Evolutionary conservation across 345 rosid species (phyloP), one percentile per base, ranked within the genome.

Genomic region (Erysimum cheiranthoides): DNA sequence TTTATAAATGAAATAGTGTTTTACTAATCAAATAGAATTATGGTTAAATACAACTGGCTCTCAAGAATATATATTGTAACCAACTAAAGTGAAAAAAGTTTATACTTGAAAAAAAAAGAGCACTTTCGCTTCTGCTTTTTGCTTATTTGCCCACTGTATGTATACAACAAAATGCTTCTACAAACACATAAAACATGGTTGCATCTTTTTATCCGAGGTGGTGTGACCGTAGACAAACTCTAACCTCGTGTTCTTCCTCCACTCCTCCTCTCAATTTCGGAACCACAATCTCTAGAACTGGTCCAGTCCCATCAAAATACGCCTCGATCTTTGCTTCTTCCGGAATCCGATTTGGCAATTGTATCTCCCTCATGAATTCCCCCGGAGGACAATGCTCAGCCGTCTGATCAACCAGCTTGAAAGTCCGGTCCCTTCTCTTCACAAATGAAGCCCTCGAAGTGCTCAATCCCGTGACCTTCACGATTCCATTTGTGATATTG

Each of bases 351-450:
- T 84, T 89, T 6, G 93, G 91, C 25, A 95, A 81, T 4, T 91
- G 91, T 61, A 95, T 89, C 76, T 90, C 98, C 78, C 99, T 84
- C 82, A 95, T 84, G 57, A 95, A 95, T 53, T 92, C 98, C 70
- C 99, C 99, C 1, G 96, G 96, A 79, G 97, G 97, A 75, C 99
- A 95, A 79, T 92, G 99, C 84, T 95, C 99, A 2, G 94, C 83
- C 13, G 85, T 74, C 62, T 92, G 90, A 85, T 90, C 99, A 13
- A 97, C 85, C 30, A 95, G 88, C 82, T 90, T 95, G 82, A 95
- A 92, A 5, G 98, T 92, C 77, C 97, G 81, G 36, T 92, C 94
- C 4, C 83, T 85, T 76, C 97, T 86, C 85, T 89, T 89, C 80
- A 95, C 85, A 71, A 85, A 81, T 2, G 96, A 90, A 77, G 85